These are phyloP conservation scores for Boletus barrowsii DNA, from an alignment of 768 basidiomycete species.

Conservation along the genomic window DNA sequence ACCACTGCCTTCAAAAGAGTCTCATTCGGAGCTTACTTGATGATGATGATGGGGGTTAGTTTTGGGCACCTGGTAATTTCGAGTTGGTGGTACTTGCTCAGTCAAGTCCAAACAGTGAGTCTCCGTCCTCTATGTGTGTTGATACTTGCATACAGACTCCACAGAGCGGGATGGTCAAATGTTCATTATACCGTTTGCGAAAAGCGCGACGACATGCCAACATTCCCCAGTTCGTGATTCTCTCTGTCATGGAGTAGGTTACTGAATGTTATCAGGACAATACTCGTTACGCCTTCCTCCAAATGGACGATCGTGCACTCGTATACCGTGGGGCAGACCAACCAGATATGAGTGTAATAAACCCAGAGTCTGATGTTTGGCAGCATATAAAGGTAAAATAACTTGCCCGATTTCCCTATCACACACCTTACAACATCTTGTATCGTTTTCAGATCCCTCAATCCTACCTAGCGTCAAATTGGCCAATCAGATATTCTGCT, in stretches of 20 bases:
- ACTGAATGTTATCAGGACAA: constrained; percentile 65
- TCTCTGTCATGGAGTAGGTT: not conserved
- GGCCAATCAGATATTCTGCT: constrained; percentile 92
- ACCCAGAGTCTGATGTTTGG: constrained; percentile 97
- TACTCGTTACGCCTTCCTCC: constrained; percentile 91
- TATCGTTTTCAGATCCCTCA: constrained; percentile 69
- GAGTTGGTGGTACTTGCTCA: constrained; percentile 78
- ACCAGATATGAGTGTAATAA: constrained; percentile 97
- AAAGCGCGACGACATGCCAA: constrained; percentile 89
- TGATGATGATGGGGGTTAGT: constrained; percentile 42
- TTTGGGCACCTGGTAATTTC: constrained; percentile 92
- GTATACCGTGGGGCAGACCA: constrained; percentile 96
- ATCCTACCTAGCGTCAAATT: constrained; percentile 83
- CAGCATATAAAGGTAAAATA: constrained; percentile 81
- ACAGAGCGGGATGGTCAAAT: constrained; percentile 66
- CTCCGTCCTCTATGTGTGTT: not conserved
- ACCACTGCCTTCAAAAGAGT: not conserved
- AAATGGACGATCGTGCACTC: constrained; percentile 90
- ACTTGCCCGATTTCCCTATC: not conserved
- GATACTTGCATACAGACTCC: constrained; percentile 2
- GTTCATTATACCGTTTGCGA: constrained; percentile 88
- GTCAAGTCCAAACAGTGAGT: constrained; percentile 49
- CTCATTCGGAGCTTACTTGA: constrained; percentile 1
- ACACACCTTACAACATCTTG: not conserved
- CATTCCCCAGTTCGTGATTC: constrained; percentile 73